Evolutionary conservation across 2,329 filamentous ascomycete species (phyloP), one percentile per base, ranked within the genome.

Genomic region (Diaporthe velutina): DNA sequence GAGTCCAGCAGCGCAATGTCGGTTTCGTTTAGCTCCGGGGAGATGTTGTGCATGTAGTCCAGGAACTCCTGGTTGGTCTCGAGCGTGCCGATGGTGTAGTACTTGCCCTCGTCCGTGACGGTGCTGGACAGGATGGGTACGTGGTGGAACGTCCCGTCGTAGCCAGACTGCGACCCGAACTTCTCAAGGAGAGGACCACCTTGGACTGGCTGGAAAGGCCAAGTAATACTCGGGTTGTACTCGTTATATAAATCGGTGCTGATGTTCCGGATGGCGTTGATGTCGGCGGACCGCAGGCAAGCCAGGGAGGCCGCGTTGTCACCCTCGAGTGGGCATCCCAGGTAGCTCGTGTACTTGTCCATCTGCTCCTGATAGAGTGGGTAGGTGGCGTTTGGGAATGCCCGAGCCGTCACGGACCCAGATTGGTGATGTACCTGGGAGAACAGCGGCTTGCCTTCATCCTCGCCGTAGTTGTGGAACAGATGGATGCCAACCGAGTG

Each of bases 131-230:
- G 81, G 0, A 79, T 79, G 1, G 83, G 84, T 0, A 85, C 79
- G 25, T 81, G 80, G 74, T 81, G 82, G 74, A 85, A 85, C 1
- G 81, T 83, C 4, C 79, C 82, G 9, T 85, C 83, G n/a, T 81
- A 80, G 60, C 79, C 83, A 75, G 78, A 84, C 75, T 77, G 83
- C 0, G 86, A 88, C 25, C 86, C 87, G 7, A 83, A 81, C 71
- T 87, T 87, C 77, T 88, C 86, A 4, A 88, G 80, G 0, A 88
- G 73, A 0, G 84, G 84, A 0, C 86, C 86, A 0, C 85, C 85
- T 0, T 86, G 85, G 0, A 84, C 83, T 1, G 87, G 87, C 68
- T 88, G 87, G 79, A 86, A 88, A 0, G 87, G 86, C 86, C 86
- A 88, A 0, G 85, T 88, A 35, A 86, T 79, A 50, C 82, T 82